Evolutionary conservation across 2,329 filamentous ascomycete genomes (phyloP).

Genomic region (Paecilomyces formosus): DNA sequence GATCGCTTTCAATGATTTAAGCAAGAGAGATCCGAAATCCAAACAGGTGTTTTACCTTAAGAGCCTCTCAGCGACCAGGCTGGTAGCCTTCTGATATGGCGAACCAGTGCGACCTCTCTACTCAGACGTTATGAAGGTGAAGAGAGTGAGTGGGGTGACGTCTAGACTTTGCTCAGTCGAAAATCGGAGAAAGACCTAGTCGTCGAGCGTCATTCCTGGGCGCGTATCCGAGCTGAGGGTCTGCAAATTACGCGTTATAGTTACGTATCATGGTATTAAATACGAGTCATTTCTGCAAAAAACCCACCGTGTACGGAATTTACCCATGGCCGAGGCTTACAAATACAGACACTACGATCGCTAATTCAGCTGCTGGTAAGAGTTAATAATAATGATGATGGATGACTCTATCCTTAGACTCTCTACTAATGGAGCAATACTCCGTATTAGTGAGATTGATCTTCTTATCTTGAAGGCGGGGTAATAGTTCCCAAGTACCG

Average conservation of each 20-base stretch:
- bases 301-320: background rate
- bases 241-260: too few relatives aligned
- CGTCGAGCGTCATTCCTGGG: too few relatives aligned
- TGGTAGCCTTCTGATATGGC: background rate
- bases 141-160: background rate
- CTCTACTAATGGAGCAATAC: background rate
- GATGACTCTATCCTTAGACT: too few relatives aligned
- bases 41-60: too few relatives aligned
- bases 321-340: background rate
- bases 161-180: too few relatives aligned
- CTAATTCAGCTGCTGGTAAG: background rate
- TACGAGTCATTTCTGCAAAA: background rate
- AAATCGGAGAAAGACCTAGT: background rate
- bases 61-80: background rate
- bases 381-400: background rate
- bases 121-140: background rate
- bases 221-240: too few relatives aligned
- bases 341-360: background rate
- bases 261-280: background rate
- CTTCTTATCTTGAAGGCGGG: background rate
- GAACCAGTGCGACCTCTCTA: background rate
- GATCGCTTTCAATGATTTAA: too few relatives aligned
- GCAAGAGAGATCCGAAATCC: too few relatives aligned
- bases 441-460: background rate
- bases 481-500: background rate